These are phyloP conservation scores for Exophiala alcalophila DNA, from an alignment of 2,329 filamentous ascomycete genomes.

Conservation along the genomic window DNA sequence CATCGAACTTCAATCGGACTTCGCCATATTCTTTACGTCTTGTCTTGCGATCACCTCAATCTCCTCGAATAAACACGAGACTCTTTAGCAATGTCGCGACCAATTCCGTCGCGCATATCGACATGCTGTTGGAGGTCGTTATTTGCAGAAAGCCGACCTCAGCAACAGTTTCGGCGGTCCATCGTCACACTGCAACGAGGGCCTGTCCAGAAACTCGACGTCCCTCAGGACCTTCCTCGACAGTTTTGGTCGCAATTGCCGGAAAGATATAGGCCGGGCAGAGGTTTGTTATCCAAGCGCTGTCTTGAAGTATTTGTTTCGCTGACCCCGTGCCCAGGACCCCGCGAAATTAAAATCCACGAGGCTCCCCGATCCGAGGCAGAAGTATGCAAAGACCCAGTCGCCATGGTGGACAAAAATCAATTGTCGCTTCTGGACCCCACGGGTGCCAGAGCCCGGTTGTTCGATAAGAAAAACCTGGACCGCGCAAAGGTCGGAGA, in stretches of 20 bases:
- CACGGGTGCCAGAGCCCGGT: constrained; percentile 72
- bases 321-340: constrained; percentile 32
- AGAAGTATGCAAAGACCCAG: constrained; percentile 55
- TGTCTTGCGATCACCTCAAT: neutral
- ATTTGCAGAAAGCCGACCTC: constrained; percentile 57
- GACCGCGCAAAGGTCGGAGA: constrained; percentile 83
- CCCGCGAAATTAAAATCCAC: constrained; percentile 53
- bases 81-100: constrained; percentile 54
- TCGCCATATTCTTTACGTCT: neutral
- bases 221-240: constrained; percentile 42
- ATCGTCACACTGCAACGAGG: constrained; percentile 51
- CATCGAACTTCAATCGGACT: constrained; percentile 6
- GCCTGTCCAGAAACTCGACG: constrained; percentile 39
- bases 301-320: neutral
- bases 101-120: constrained; percentile 60
- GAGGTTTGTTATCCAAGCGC: constrained; percentile 33
- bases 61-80: neutral
- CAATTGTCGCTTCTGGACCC: constrained; percentile 79
- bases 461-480: constrained; percentile 72
- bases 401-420: constrained; percentile 62
- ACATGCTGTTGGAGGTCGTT: constrained; percentile 67
- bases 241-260: constrained; percentile 46
- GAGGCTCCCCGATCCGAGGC: constrained; percentile 44
- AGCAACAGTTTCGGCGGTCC: constrained; percentile 46
- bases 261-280: constrained; percentile 37